A percentile compares a stretch with the other conserved stretches of the same genome.
phyloP scores from a whole-genome alignment of 345 rosid genomes.

The Triadica sebifera region DNA sequence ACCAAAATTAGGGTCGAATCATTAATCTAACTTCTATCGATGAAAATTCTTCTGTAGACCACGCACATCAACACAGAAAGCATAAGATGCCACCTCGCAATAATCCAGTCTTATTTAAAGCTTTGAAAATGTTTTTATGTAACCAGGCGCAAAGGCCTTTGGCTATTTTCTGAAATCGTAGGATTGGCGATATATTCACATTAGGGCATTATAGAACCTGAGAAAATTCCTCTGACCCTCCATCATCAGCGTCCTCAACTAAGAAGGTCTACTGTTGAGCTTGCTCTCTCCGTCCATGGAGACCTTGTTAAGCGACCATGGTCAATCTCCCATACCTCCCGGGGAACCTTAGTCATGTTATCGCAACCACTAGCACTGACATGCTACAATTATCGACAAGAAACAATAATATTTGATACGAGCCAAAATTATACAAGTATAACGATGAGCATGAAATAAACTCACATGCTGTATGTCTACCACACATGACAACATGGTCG shows the following conservation, averaged over 20 bases:
- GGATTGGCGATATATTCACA: neutral
- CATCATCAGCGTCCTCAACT: neutral
- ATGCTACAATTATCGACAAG: slow-evolving; percentile 30
- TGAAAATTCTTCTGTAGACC: neutral
- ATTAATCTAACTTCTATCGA: no score
- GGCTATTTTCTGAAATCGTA: neutral
- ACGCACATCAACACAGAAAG: neutral
- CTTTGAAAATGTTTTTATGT: no score
- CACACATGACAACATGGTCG: neutral
- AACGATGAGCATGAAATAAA: neutral
- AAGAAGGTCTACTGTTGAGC: neutral
- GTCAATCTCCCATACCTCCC: slow-evolving; percentile 62
- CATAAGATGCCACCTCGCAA: neutral
- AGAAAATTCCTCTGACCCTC: neutral
- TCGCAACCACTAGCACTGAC: slow-evolving; percentile 65
- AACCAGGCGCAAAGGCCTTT: neutral
- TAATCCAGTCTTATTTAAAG: neutral
- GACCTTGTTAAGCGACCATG: slow-evolving; percentile 48
- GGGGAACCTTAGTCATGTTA: slow-evolving; percentile 80
- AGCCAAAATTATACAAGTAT: no score
- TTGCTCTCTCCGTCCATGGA: neutral
- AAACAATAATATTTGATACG: slow-evolving; percentile 3
- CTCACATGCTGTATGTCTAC: neutral
- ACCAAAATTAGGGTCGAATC: no score
- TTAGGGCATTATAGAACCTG: neutral